These are phyloP conservation scores for Trichoderma breve DNA, from an alignment of 2,329 filamentous ascomycete species.

Conservation along the genomic window DNA sequence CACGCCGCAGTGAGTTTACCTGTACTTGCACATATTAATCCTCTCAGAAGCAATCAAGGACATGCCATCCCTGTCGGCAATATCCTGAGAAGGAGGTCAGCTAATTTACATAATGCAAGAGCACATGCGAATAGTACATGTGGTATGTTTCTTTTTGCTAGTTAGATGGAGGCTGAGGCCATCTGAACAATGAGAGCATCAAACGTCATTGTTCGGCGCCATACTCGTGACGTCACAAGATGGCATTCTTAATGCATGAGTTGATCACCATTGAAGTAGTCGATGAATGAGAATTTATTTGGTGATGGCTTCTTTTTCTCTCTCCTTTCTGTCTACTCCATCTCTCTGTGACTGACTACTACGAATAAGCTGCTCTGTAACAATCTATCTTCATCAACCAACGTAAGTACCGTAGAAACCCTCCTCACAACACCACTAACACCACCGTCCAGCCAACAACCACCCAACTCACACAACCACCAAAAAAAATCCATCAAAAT, in stretches of 20 bases:
- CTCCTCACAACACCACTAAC: background rate
- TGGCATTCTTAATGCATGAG: background rate
- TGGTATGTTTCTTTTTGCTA: background rate
- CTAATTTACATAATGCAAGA: background rate
- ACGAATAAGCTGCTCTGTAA: background rate
- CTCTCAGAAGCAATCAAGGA: background rate
- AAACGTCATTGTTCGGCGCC: background rate
- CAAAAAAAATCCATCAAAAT: background rate
- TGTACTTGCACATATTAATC: background rate
- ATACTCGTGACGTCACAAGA: constrained; percentile 4
- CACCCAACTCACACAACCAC: background rate
- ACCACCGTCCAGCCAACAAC: background rate
- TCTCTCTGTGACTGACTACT: background rate
- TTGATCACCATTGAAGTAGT: background rate
- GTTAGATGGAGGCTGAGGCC: background rate
- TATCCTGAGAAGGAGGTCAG: background rate
- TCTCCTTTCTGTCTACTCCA: background rate
- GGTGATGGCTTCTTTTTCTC: background rate
- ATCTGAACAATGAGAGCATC: background rate
- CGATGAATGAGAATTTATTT: background rate
- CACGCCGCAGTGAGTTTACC: background rate
- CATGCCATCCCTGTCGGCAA: background rate
- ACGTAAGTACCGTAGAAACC: background rate
- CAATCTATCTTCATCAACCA: background rate
- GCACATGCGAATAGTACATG: background rate